phyloP scores from a whole-genome alignment of 176 grass and related monocot genomes.

The bread wheat (Triticum aestivum) region DNA sequence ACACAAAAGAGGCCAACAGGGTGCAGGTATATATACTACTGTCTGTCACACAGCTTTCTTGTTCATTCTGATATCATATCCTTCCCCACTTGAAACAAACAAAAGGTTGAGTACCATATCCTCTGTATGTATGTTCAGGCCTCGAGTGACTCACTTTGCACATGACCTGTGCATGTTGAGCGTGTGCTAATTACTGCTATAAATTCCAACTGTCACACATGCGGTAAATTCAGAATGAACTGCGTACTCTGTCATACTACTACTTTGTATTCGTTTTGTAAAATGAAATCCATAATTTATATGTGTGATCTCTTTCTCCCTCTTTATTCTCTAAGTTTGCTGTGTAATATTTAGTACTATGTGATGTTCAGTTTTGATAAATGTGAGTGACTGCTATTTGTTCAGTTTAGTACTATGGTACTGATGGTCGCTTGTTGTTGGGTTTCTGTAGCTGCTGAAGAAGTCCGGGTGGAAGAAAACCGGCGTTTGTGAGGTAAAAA shows the following conservation, averaged over 20 bases:
- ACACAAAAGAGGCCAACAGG: slow-evolving; percentile 74
- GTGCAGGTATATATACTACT: slow-evolving; percentile 55
- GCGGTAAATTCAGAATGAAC: not conserved
- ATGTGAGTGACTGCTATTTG: too few relatives aligned
- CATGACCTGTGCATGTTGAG: not conserved
- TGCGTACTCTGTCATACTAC: not conserved
- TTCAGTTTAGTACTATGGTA: too few relatives aligned
- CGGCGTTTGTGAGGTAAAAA: too few relatives aligned
- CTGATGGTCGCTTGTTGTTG: too few relatives aligned
- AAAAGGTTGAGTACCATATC: not conserved
- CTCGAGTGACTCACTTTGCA: too few relatives aligned
- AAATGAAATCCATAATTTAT: too few relatives aligned
- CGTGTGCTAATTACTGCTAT: not conserved
- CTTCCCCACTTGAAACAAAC: not conserved
- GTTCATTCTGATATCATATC: not conserved
- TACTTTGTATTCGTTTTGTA: not conserved
- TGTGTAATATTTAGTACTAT: too few relatives aligned
- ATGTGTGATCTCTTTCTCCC: too few relatives aligned
- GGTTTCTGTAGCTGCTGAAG: too few relatives aligned
- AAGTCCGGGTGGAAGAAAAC: too few relatives aligned
- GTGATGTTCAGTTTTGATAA: too few relatives aligned
- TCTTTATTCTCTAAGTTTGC: too few relatives aligned
- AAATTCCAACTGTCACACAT: not conserved
- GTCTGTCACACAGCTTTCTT: not conserved
- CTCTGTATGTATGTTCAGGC: not conserved